These are phyloP conservation scores for Colletotrichum sublineola DNA, from an alignment of 2,329 filamentous ascomycete genomes.

Conservation along the genomic window DNA sequence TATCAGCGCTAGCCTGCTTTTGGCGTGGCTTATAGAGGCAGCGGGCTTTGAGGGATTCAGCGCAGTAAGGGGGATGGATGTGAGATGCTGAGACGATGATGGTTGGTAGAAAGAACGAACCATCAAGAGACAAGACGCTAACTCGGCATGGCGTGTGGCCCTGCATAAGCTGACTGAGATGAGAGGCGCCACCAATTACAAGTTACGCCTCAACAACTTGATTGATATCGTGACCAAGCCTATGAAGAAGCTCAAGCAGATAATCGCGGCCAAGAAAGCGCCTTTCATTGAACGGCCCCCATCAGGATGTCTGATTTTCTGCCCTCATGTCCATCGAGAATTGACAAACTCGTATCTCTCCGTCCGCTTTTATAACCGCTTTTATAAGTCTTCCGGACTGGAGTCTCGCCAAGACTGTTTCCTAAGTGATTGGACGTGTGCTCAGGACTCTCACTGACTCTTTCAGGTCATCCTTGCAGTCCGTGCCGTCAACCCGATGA, in stretches of 20 bases:
- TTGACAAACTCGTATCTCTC: not conserved
- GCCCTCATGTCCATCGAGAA: not conserved
- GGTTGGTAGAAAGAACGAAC: too few species aligned
- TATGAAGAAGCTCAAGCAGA: not conserved
- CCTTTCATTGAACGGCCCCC: not conserved
- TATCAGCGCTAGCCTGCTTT: not conserved
- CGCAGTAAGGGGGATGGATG: not conserved
- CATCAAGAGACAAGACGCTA: not conserved
- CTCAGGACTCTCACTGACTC: not conserved
- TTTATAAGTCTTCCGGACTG: not conserved
- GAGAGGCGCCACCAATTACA: not conserved
- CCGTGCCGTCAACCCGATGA: not conserved
- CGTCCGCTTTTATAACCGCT: not conserved
- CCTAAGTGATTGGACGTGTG: not conserved
- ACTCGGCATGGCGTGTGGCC: not conserved
- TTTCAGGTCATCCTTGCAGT: not conserved
- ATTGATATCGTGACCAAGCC: slow-evolving; percentile 4
- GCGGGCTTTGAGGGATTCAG: not conserved
- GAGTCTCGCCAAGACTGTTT: not conserved
- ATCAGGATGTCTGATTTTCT: not conserved
- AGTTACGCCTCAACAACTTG: not conserved
- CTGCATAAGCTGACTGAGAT: not conserved
- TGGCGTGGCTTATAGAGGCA: not conserved
- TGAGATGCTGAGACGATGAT: not conserved
- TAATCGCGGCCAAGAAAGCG: not conserved